Evolutionary conservation across 768 basidiomycete genomes (phyloP), one percentile per base, ranked within the genome.

Genomic region (Rhodocollybia butyracea): DNA sequence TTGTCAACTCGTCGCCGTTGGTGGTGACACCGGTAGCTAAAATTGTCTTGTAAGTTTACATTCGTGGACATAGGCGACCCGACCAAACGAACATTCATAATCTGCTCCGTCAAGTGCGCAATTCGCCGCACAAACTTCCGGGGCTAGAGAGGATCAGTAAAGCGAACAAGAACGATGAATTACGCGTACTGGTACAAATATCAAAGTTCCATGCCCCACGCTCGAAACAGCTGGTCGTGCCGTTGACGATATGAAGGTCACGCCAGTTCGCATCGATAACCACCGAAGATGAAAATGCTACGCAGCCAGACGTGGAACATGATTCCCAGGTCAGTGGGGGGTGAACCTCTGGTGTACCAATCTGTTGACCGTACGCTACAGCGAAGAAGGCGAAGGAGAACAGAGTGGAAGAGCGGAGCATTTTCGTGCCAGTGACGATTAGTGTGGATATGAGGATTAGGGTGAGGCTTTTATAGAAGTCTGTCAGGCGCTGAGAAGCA

Each of bases 181-280:
- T n/a, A n/a, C n/a, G n/a, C n/a, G n/a, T n/a, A n/a, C n/a, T n/a
- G n/a, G 79, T 72, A 68, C 82, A 83, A 56, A 80, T 61, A 7
- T 77, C 68, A 1, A 71, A 54, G 64, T 83, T 72, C 80, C 81
- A 83, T 8, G 71, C 66, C 70, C 82, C 79, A 22, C 80, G 72
- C 55, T 73, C 32, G 61, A 54, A 65, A 50, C 63, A 43, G 34
- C 45, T 71, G 65, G 76, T 79, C 70, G 79, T 79, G 67, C 80
- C 73, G 17, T 40, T 40, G 3, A 53, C 68, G 60, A 62, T 65
- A 63, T 78, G 76, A 7, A 74, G 61, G 77, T 77, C 79, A 47
- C 79, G 74, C 76, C 76, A 81, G 70, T 80, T 79, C 55, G 76
- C 59, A 63, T 80, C 79, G 67, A 81, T 68, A 7, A 73, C 73